Evolutionary conservation across 441 rosid species (phyloP).

Genomic region (Brassica balearica): DNA sequence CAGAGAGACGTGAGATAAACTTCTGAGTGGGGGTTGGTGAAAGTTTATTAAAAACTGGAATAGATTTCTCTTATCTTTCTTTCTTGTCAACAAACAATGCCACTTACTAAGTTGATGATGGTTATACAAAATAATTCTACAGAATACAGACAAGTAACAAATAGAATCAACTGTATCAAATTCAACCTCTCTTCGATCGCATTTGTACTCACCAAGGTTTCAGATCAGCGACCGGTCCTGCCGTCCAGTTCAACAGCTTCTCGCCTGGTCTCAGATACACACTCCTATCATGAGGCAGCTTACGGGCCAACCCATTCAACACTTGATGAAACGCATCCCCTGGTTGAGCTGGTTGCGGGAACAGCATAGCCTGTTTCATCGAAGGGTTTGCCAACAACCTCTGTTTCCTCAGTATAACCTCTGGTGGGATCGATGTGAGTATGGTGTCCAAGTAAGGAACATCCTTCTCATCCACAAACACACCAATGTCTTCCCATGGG

Average conservation of each 20-base stretch:
- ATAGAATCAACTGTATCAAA: conserved; percentile 4
- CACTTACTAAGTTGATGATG: not conserved
- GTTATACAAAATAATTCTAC: conserved; percentile 20
- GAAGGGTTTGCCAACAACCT: conserved; percentile 79
- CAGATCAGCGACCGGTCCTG: conserved; percentile 74
- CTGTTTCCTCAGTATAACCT: conserved; percentile 70
- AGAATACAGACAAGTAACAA: conserved; percentile 35
- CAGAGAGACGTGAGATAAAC: conserved; percentile 89
- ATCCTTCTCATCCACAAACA: conserved; percentile 70
- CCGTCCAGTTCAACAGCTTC: conserved; percentile 77
- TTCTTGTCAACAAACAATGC: not conserved
- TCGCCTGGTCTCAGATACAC: conserved; percentile 59
- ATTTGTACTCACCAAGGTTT: conserved; percentile 68
- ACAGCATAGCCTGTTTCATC: conserved; percentile 84
- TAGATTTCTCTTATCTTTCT: not conserved
- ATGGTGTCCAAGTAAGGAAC: conserved; percentile 76
- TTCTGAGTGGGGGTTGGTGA: conserved; percentile 55
- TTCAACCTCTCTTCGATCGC: not conserved
- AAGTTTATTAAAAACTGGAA: not conserved
- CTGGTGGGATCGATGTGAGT: conserved; percentile 69
- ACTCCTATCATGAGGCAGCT: conserved; percentile 63
- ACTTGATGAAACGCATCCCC: conserved; percentile 86
- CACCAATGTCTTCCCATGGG: conserved; percentile 85
- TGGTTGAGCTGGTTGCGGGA: conserved; percentile 74
- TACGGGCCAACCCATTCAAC: conserved; percentile 79